These are phyloP conservation scores for Polychaeton citri DNA, from an alignment of 2,329 filamentous ascomycete species.

Conservation along the genomic window DNA sequence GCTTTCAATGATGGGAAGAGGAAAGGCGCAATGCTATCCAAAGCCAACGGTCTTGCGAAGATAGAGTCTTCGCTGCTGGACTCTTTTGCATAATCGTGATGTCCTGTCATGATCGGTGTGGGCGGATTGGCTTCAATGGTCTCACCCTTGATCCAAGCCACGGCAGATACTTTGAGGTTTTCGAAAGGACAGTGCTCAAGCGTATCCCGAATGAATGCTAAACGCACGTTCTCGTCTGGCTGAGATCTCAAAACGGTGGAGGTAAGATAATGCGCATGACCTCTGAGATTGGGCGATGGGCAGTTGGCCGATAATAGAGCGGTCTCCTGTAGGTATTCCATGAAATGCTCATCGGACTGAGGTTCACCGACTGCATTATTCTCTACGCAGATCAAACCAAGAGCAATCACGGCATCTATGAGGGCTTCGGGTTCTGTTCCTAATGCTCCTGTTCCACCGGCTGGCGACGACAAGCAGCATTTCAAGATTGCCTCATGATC, in stretches of 20 bases:
- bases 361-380: slow-evolving; percentile 32
- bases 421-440: slow-evolving; percentile 38
- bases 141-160: slow-evolving; percentile 49
- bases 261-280: slow-evolving; percentile 36
- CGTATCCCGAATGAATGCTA: slow-evolving; percentile 42
- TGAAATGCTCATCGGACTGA: slow-evolving; percentile 37
- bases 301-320: slow-evolving; percentile 37
- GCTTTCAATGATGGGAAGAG: slow-evolving; percentile 38
- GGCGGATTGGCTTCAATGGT: slow-evolving; percentile 34
- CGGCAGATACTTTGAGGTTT: slow-evolving; percentile 43
- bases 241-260: slow-evolving; percentile 39
- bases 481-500: slow-evolving; percentile 37
- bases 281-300: slow-evolving; percentile 32
- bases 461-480: slow-evolving; percentile 34
- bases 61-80: slow-evolving; percentile 17
- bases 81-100: slow-evolving; percentile 3
- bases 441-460: slow-evolving; percentile 22
- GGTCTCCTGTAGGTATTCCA: slow-evolving; percentile 36
- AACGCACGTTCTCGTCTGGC: slow-evolving; percentile 36
- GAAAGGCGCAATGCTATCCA: slow-evolving; percentile 35
- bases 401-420: slow-evolving; percentile 39
- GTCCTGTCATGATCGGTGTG: slow-evolving; percentile 7
- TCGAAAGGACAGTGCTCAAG: slow-evolving; percentile 41
- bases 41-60: slow-evolving; percentile 34
- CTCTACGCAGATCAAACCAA: slow-evolving; percentile 38